A percentile compares a stretch with the other conserved stretches of the same genome.
These are phyloP conservation scores for Petunia secreta DNA, from an alignment of 257 asterid genomes.

Conservation along the genomic window DNA sequence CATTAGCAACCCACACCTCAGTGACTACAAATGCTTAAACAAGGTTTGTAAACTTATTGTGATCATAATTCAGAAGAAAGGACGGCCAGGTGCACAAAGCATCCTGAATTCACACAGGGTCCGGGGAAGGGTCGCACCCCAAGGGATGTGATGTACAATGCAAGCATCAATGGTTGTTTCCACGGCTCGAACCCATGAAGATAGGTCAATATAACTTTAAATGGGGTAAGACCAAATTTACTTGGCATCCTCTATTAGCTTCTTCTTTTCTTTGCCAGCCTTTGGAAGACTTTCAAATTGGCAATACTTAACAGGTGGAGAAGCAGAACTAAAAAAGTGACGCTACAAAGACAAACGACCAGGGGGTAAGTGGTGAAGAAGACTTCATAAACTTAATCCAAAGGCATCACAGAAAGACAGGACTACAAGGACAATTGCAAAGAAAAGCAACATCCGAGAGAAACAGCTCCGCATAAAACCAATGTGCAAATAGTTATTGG, in stretches of 20 bases:
- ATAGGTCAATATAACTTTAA: background rate
- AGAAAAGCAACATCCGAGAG: background rate
- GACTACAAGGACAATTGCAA: no score
- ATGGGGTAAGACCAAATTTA: background rate
- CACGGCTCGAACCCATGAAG: no score
- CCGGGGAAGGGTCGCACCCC: no score
- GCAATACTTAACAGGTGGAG: background rate
- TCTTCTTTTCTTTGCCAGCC: background rate
- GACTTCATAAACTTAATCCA: background rate
- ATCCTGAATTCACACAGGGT: no score
- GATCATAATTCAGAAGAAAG: background rate
- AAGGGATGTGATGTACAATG: no score
- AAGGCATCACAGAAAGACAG: background rate
- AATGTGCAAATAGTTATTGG: background rate
- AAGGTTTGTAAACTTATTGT: background rate
- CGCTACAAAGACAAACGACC: background rate
- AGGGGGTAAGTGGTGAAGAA: background rate
- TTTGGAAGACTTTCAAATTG: background rate
- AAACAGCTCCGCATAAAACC: background rate
- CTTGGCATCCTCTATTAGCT: background rate
- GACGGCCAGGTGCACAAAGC: no score
- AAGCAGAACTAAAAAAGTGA: background rate
- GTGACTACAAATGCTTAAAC: background rate
- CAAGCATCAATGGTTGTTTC: no score
- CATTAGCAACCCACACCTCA: background rate